Percentiles rank a stretch among this genome's conserved stretches.
phyloP scores from a whole-genome alignment of 345 rosid genomes.

The Sapria himalayana region DNA sequence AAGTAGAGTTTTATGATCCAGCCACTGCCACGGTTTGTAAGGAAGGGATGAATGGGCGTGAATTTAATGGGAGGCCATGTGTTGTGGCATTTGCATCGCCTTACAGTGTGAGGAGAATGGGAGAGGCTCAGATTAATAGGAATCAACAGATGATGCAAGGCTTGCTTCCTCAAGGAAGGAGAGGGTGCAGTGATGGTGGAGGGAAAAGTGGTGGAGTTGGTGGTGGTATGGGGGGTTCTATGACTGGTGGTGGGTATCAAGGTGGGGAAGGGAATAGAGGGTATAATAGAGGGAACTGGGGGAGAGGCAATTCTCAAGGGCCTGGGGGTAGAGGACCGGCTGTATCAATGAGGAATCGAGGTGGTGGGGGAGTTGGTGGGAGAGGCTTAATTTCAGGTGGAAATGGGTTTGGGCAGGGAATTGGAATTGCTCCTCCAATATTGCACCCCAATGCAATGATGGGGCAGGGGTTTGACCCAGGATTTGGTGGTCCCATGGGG shows the following conservation, averaged over 20 bases:
- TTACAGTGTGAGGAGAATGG: slow-evolving; percentile 44
- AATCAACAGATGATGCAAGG: slow-evolving; percentile 34
- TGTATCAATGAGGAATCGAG: slow-evolving; percentile 53
- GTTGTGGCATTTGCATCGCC: slow-evolving; percentile 67
- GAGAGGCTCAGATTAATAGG: slow-evolving; percentile 43
- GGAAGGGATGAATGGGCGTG: slow-evolving; percentile 57
- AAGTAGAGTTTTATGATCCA: slow-evolving; percentile 64
- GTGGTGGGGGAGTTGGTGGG: slow-evolving; percentile 39
- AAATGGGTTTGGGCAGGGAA: slow-evolving; percentile 47
- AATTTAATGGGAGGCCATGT: slow-evolving; percentile 57
- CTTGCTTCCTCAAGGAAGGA: slow-evolving; percentile 22
- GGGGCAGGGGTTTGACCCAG: slow-evolving; percentile 67
- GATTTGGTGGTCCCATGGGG: slow-evolving; percentile 67
- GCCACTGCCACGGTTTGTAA: slow-evolving; percentile 49
- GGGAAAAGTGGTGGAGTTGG: slow-evolving; percentile 15
- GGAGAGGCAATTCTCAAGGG: slow-evolving; percentile 52
- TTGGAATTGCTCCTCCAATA: slow-evolving; percentile 38
- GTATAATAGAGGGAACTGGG: slow-evolving; percentile 52
- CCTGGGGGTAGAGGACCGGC: slow-evolving; percentile 54
- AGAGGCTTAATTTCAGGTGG: slow-evolving; percentile 57
- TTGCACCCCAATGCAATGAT: slow-evolving; percentile 64
- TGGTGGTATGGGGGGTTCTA: slow-evolving; percentile 12
- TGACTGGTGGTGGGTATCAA: slow-evolving; percentile 44
- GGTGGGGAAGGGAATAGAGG: slow-evolving; percentile 46
- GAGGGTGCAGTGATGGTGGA: slow-evolving; percentile 29